Conservation (phyloP, 176 grass and related monocot genomes). For the Oryza officinalis region DNA sequence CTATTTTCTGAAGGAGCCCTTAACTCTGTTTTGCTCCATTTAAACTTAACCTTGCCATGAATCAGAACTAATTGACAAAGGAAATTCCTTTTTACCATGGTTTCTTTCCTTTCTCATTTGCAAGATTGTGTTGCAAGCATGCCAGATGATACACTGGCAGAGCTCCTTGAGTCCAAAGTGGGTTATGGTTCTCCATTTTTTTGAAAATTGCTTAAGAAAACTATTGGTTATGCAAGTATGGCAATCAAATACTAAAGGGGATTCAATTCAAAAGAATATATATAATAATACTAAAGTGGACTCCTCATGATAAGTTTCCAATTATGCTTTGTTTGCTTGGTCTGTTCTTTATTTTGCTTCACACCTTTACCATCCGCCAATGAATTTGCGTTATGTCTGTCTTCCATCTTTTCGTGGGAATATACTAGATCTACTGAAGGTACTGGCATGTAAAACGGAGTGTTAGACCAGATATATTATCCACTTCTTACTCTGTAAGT, state of each 20-base stretch:
- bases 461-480: too few species aligned
- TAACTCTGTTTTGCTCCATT: neutral
- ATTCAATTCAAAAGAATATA: too few species aligned
- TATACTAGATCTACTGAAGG: too few species aligned
- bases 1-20: neutral
- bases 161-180: neutral
- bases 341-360: too few species aligned
- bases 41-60: neutral
- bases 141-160: neutral
- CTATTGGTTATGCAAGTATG: neutral
- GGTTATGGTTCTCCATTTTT: neutral
- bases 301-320: too few species aligned
- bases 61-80: slow-evolving; percentile 1
- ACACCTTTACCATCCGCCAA: too few species aligned
- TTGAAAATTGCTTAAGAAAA: neutral
- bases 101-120: neutral
- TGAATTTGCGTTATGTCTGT: too few species aligned
- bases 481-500: too few species aligned
- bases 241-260: neutral
- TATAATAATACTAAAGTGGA: too few species aligned
- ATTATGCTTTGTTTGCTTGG: too few species aligned
- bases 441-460: too few species aligned
- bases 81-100: neutral
- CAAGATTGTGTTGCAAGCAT: neutral
- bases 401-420: too few species aligned